Percentiles rank a stretch among this genome's conserved stretches.
These are phyloP conservation scores for Arabidopsis hybrid DNA, from an alignment of 441 rosid species.

Conservation along the genomic window DNA sequence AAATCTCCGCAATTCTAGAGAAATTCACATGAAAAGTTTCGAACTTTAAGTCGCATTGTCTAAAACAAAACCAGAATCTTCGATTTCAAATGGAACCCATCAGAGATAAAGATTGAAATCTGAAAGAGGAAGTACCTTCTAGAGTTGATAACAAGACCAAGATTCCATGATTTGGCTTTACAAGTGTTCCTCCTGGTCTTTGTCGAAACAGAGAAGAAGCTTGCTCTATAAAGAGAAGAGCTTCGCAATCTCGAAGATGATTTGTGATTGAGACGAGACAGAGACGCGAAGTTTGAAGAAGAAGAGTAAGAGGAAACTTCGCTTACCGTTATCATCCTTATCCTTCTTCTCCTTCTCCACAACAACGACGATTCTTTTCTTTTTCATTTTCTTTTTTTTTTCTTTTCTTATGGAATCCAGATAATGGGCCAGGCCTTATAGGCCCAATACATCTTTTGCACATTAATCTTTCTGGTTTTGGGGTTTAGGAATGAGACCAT, in stretches of 20 bases:
- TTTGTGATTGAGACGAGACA: conserved; percentile 43
- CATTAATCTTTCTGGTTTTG: not conserved
- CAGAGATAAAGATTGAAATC: not conserved
- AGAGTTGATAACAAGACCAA: conserved; percentile 51
- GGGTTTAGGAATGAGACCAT: not conserved
- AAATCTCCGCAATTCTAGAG: not conserved
- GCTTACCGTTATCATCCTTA: conserved; percentile 75
- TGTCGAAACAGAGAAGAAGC: conserved; percentile 53
- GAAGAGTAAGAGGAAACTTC: conserved; percentile 57
- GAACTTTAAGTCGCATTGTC: conserved; percentile 16
- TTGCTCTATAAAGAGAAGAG: conserved; percentile 54
- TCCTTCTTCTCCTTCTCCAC: conserved; percentile 39
- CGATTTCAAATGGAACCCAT: conserved; percentile 4
- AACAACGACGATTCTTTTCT: conserved; percentile 14
- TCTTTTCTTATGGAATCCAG: not conserved
- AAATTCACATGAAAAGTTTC: conserved; percentile 17
- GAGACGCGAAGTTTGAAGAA: conserved; percentile 44
- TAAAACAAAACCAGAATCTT: not conserved
- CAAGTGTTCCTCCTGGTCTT: conserved; percentile 47
- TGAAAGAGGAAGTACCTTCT: conserved; percentile 47
- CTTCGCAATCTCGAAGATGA: conserved; percentile 43
- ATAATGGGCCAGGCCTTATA: not conserved
- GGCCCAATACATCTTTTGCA: conserved; percentile 25
- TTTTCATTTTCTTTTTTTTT: not conserved
- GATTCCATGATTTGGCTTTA: conserved; percentile 52